Base-by-base conservation (phyloP, 1,284 basidiomycete genomes). In the Macrocybe sp. region DNA sequence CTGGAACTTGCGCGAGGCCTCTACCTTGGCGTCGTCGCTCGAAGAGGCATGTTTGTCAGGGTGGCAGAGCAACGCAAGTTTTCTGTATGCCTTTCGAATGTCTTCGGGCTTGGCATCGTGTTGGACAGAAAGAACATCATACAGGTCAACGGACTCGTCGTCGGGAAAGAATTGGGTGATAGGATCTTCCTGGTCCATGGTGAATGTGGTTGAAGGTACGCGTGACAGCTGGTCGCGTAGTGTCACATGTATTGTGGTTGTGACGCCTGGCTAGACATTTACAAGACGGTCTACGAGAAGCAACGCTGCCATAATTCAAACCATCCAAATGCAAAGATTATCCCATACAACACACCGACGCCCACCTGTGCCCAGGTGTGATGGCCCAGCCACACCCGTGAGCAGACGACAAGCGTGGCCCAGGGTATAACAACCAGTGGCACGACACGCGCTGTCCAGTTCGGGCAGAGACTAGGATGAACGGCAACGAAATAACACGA, bases 11-110 rank as follows among this genome's bases (percentile, higher is more conserved):
- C 68, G 71, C 8, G 78, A 79, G 55, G 85, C 82, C 54, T 77
- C 75, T 37, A 79, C 77, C 61, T 83, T 84, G 28, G 77, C 74
- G 33, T 69, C 70, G n/a, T 81, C 78, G 46, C 64, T 70, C 48
- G 86, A 78, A 9, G 71, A 68, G 33, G 80, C 69, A 60, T 92
- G 91, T 63, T 95, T 95, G 70, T 96, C 92, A 4, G 94, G 94
- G 61, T 97, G 94, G 63, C 83, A 81, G 45, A 78, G 60, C 16
- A 97, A 81, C 3, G 94, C 93, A 16, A 85, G 79, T 53, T 82
- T 84, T 39, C 92, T 81, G 69, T 97, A 97, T 0, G 92, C 78
- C 59, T 85, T 90, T 65, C 84, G 85, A 58, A 96, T 84, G 16
- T 83, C 81, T 31, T 89, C 85, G 2, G 63, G 47, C 2, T 73